phyloP scores from a whole-genome alignment of 2,329 filamentous ascomycete genomes.

The Ceratocystis harringtonii region DNA sequence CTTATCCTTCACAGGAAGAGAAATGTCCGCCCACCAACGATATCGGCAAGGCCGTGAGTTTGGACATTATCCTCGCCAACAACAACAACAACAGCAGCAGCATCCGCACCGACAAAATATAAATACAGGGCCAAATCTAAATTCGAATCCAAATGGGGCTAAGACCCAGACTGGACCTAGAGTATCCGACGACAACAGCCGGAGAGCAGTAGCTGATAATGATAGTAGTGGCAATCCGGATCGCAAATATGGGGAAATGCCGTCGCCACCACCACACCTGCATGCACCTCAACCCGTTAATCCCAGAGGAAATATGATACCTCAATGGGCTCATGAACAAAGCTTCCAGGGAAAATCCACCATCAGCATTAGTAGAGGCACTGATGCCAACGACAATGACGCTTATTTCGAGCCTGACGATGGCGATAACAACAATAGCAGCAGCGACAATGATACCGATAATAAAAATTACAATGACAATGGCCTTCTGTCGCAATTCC shows the following conservation, averaged over 20 bases:
- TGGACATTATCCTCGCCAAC: not conserved
- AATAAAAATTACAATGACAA: too few relatives aligned
- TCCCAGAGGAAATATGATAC: constrained; percentile 12
- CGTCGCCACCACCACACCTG: not conserved
- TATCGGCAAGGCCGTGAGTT: constrained; percentile 9
- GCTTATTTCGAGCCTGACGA: too few relatives aligned
- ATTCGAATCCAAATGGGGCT: too few relatives aligned
- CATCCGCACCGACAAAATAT: not conserved
- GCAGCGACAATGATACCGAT: too few relatives aligned
- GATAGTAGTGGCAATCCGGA: too few relatives aligned
- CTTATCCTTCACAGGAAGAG: not conserved
- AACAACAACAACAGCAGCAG: not conserved
- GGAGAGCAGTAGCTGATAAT: not conserved
- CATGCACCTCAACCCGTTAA: constrained; percentile 14
- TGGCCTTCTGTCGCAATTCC: too few relatives aligned
- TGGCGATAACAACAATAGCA: not conserved
- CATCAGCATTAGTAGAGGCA: not conserved
- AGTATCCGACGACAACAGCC: not conserved
- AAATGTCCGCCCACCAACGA: constrained; percentile 8
- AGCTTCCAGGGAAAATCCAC: constrained; percentile 10
- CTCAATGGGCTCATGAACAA: constrained; percentile 15
- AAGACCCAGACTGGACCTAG: not conserved
- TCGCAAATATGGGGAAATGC: too few relatives aligned
- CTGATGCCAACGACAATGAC: not conserved
- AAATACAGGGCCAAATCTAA: not conserved